phyloP scores from a whole-genome alignment of 176 grass and related monocot genomes.

The Bonia amplexicaulis region DNA sequence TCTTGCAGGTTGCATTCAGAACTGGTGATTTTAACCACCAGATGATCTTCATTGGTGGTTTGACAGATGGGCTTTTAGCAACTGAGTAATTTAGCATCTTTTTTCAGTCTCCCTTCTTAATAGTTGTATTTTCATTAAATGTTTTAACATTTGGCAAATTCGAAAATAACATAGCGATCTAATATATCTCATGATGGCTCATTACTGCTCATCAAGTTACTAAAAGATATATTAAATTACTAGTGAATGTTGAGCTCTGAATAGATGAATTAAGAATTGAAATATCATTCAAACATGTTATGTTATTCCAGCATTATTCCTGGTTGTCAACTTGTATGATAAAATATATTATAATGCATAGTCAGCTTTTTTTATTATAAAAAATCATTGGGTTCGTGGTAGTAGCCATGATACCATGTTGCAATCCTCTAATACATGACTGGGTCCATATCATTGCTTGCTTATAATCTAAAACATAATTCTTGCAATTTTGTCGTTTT shows the following conservation, averaged over 20 bases:
- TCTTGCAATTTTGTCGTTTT: neutral
- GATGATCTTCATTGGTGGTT: conserved; percentile 91
- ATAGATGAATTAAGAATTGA: neutral
- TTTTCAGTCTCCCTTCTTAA: neutral
- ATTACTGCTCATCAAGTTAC: neutral
- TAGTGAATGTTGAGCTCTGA: neutral
- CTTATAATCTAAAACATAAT: conserved; percentile 10
- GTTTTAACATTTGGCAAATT: neutral
- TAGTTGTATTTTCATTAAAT: conserved; percentile 4
- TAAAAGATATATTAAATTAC: neutral
- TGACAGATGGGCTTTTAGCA: conserved; percentile 87
- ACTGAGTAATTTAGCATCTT: conserved; percentile 59
- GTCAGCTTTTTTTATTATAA: neutral
- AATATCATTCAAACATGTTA: neutral
- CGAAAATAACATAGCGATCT: neutral
- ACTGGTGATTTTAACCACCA: conserved; percentile 90
- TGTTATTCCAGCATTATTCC: neutral
- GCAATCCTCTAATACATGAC: neutral
- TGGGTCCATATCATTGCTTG: neutral
- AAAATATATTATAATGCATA: neutral
- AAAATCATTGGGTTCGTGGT: neutral
- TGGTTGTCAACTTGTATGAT: neutral
- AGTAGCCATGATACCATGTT: neutral
- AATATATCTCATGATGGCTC: neutral
- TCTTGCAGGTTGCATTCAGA: conserved; percentile 80